These are phyloP conservation scores for Kodamaea hsintzibuensis DNA, from an alignment of 805 yeast species.

Conservation along the genomic window DNA sequence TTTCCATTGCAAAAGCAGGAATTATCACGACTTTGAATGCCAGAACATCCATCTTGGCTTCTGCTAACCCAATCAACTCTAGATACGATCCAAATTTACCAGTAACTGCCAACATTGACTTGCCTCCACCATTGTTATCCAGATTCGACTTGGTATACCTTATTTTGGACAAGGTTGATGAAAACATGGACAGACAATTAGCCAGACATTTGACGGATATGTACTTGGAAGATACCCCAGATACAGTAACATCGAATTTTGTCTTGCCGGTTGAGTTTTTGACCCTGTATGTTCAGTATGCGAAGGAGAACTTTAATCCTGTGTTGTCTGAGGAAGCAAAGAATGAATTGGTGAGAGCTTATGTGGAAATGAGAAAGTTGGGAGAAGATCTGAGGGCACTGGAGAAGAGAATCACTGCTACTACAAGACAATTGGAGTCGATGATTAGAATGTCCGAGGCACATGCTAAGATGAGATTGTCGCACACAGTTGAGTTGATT, in stretches of 20 bases:
- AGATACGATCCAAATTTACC: conserved; percentile 93
- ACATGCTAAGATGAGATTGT: conserved; percentile 93
- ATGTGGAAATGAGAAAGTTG: conserved; percentile 89
- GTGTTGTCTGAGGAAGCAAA: conserved; percentile 77
- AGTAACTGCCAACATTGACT: conserved; percentile 91
- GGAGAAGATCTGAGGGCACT: conserved; percentile 89
- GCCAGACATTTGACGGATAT: conserved; percentile 89
- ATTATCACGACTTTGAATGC: conserved; percentile 96
- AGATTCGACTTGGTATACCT: conserved; percentile 94
- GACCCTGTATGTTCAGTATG: conserved; percentile 88
- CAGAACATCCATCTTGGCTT: conserved; percentile 90
- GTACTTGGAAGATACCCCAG: conserved; percentile 87
- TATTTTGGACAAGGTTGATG: conserved; percentile 90
- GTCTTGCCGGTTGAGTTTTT: conserved; percentile 84
- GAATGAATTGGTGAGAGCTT: conserved; percentile 78
- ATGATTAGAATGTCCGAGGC: conserved; percentile 96
- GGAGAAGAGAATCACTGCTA: conserved; percentile 93
- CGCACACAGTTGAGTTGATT: conserved; percentile 63
- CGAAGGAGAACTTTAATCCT: conserved; percentile 86
- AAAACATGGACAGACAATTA: conserved; percentile 75
- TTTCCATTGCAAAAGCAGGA: conserved; percentile 97
- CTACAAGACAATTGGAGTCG: conserved; percentile 94
- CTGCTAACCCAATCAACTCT: conserved; percentile 96
- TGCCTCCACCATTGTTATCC: conserved; percentile 94
- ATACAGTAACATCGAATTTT: conserved; percentile 64